Conservation (phyloP, 192 early-diverging fungal species). For the Coemansia sp. region DNA sequence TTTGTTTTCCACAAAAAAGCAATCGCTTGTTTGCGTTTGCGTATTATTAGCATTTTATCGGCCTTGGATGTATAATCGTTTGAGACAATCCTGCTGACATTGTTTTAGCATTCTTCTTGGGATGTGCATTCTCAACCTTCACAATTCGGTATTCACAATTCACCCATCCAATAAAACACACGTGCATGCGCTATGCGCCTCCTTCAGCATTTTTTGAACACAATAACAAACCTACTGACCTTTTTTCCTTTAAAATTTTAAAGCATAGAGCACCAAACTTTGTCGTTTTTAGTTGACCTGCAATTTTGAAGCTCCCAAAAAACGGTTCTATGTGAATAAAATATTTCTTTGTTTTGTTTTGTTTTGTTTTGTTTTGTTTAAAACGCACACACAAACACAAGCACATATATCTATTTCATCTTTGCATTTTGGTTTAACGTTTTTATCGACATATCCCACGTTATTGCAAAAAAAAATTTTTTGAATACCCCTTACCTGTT, state of each 20-base stretch:
- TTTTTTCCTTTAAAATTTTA: not conserved
- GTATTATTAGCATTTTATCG: not conserved
- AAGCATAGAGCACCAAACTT: not conserved
- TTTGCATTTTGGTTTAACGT: not conserved
- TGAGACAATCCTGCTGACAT: not conserved
- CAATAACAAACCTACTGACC: not conserved
- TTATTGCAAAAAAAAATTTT: not conserved
- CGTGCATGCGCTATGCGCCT: not conserved
- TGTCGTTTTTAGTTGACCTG: not conserved
- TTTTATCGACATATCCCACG: not conserved
- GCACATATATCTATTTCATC: not conserved
- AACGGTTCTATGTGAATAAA: not conserved
- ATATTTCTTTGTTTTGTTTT: not conserved
- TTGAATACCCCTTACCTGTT: not conserved
- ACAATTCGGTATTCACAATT: conserved; percentile 7
- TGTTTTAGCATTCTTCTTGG: not conserved
- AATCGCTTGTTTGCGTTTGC: not conserved
- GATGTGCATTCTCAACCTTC: not conserved
- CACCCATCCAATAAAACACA: not conserved
- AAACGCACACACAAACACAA: not conserved
- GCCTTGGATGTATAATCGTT: not conserved
- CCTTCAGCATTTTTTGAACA: not conserved
- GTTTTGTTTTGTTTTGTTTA: not conserved
- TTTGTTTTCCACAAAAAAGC: not conserved
- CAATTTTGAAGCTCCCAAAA: not conserved